Evolutionary conservation across 305 asterid species (phyloP).

Genomic region (Fraxinus velutina): DNA sequence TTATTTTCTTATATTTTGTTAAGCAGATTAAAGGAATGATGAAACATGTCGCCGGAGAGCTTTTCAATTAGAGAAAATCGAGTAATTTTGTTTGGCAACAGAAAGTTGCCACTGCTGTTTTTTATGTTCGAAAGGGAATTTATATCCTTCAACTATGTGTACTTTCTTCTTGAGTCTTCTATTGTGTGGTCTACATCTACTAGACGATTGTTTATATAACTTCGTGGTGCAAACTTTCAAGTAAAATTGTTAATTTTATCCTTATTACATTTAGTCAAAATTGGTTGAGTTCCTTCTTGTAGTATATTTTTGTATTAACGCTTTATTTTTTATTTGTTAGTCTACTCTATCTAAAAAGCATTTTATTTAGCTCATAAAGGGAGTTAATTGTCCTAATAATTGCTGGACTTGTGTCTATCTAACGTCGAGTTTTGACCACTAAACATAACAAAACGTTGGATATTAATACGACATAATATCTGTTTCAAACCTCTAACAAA

Average conservation of each 20-base stretch:
- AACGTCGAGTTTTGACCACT: neutral
- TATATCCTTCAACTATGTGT: neutral
- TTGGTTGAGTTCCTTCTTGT: neutral
- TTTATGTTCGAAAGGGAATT: neutral
- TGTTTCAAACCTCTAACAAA: neutral
- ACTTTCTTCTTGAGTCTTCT: neutral
- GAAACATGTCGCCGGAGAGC: slow-evolving; percentile 60
- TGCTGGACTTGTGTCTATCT: neutral
- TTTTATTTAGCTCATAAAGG: neutral
- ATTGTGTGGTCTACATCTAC: neutral
- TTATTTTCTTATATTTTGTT: neutral
- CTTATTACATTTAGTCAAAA: neutral
- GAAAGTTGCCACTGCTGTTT: slow-evolving; percentile 21
- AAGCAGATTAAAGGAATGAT: slow-evolving; percentile 66
- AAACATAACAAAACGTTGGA: neutral
- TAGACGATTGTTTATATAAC: neutral
- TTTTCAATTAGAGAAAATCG: slow-evolving; percentile 37
- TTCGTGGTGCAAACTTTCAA: neutral
- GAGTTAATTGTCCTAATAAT: neutral
- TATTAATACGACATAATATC: neutral
- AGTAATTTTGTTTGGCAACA: slow-evolving; percentile 15
- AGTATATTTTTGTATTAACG: slow-evolving; percentile 14
- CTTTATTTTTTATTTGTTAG: neutral
- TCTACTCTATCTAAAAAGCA: neutral
- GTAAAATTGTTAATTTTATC: neutral